Percentiles rank a stretch among this genome's conserved stretches.
Conservation (phyloP, 345 rosid species). For the Psidium guajava region DNA sequence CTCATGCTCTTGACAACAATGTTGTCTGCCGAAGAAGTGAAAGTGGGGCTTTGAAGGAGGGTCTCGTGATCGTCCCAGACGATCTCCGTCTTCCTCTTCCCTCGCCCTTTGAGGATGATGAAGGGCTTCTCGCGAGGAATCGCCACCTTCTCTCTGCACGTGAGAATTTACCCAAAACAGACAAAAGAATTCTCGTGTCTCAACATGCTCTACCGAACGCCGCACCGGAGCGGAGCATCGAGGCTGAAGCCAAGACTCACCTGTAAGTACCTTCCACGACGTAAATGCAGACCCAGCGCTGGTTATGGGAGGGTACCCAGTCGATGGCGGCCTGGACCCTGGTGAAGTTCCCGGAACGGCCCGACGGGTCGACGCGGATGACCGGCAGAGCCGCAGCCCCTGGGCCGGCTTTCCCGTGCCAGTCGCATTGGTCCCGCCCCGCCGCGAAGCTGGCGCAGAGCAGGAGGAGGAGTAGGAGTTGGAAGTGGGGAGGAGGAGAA, state of each 20-base stretch:
- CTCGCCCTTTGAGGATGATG: constrained; percentile 49
- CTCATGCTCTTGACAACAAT: constrained; percentile 37
- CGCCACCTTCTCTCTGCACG: constrained; percentile 56
- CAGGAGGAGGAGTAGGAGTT: background rate
- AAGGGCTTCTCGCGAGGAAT: constrained; percentile 58
- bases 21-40: constrained; percentile 49
- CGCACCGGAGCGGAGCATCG: too few species aligned
- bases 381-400: background rate
- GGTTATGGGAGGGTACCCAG: background rate
- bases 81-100: constrained; percentile 34
- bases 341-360: background rate
- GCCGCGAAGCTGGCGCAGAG: background rate
- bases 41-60: constrained; percentile 42
- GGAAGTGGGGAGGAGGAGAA: background rate
- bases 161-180: background rate
- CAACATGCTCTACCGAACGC: background rate
- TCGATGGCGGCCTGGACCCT: constrained; percentile 10
- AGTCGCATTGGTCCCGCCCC: background rate
- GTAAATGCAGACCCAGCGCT: constrained; percentile 3
- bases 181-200: too few species aligned
- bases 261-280: constrained; percentile 3
- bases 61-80: constrained; percentile 57
- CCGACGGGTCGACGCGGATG: constrained; percentile 4
- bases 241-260: background rate
- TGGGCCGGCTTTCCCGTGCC: background rate